Evolutionary conservation across 495 filamentous ascomycete genomes (phyloP).

Genomic region (Pseudoneurospora amorphoporcata): DNA sequence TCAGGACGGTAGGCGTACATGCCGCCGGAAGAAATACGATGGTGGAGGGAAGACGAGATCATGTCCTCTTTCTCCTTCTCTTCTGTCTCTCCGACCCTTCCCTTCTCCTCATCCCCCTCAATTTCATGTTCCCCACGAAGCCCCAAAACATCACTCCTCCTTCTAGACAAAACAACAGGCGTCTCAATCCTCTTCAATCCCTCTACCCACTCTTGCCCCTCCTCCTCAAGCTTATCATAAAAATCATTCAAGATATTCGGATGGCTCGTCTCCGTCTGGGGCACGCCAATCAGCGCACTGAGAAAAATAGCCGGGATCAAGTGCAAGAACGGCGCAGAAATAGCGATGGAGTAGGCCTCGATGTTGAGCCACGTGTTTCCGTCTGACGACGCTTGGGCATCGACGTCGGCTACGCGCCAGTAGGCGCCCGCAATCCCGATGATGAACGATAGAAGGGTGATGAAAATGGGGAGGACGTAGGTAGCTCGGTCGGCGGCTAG

Average conservation of each 20-base stretch:
- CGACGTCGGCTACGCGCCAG: conserved; percentile 5
- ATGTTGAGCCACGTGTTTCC: conserved; percentile 4
- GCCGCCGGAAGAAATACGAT: conserved; percentile 1
- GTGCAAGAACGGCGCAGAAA: conserved; percentile 9
- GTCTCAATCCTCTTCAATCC: too few species aligned
- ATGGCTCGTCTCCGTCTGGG: conserved; percentile 8
- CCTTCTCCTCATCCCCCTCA: too few species aligned
- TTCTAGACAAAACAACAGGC: too few species aligned
- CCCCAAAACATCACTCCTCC: too few species aligned
- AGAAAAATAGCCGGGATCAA: conserved; percentile 6
- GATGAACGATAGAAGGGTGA: conserved; percentile 5
- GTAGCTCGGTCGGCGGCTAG: conserved; percentile 8
- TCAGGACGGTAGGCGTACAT: conserved; percentile 8
- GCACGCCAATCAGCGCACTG: conserved; percentile 5
- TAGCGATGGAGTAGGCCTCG: conserved; percentile 13
- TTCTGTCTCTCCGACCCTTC: background rate
- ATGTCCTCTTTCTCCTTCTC: too few species aligned
- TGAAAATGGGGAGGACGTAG: conserved; percentile 6
- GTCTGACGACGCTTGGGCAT: background rate
- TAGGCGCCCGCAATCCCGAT: conserved; percentile 8
- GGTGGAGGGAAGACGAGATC: background rate
- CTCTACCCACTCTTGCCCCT: background rate
- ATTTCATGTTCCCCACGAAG: too few species aligned
- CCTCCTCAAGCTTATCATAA: background rate
- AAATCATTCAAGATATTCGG: conserved; percentile 2